Conservation (phyloP, 2,329 filamentous ascomycete species). For the Scortechinia acanthostroma region DNA sequence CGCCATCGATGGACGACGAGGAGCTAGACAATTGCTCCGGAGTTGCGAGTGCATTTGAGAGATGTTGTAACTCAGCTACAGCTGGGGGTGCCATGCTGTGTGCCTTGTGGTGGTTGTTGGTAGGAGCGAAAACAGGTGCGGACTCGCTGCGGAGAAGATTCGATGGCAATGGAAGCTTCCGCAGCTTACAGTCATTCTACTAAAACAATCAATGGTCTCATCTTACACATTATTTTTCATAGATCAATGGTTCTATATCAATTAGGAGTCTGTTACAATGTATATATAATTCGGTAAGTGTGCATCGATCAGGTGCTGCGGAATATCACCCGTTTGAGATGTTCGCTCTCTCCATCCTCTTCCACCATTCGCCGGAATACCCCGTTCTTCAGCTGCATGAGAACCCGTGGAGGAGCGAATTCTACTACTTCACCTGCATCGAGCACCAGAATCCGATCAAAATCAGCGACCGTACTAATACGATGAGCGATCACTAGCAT, state of each 20-base stretch:
- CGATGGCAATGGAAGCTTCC: too few relatives aligned
- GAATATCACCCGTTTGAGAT: too few relatives aligned
- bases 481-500: slow-evolving; percentile 40
- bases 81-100: not conserved
- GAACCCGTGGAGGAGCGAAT: slow-evolving; percentile 22
- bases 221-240: too few relatives aligned
- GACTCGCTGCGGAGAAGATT: too few relatives aligned
- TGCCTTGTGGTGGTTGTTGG: not conserved
- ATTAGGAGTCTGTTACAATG: too few relatives aligned
- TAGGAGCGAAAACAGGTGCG: not conserved
- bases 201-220: too few relatives aligned
- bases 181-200: too few relatives aligned
- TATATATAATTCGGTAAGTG: too few relatives aligned
- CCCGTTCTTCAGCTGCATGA: slow-evolving; percentile 28
- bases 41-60: slow-evolving; percentile 34
- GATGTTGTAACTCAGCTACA: slow-evolving; percentile 4
- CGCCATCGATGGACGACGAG: slow-evolving; percentile 29
- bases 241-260: too few relatives aligned
- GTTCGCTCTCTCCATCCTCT: slow-evolving; percentile 53
- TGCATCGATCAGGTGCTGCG: too few relatives aligned
- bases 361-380: slow-evolving; percentile 28
- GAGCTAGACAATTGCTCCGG: slow-evolving; percentile 31
- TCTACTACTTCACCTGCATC: slow-evolving; percentile 38
- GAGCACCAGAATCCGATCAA: slow-evolving; percentile 41
- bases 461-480: slow-evolving; percentile 40